Conservation (phyloP, 129 eudicot species). For the Scalesia atractyloides region DNA sequence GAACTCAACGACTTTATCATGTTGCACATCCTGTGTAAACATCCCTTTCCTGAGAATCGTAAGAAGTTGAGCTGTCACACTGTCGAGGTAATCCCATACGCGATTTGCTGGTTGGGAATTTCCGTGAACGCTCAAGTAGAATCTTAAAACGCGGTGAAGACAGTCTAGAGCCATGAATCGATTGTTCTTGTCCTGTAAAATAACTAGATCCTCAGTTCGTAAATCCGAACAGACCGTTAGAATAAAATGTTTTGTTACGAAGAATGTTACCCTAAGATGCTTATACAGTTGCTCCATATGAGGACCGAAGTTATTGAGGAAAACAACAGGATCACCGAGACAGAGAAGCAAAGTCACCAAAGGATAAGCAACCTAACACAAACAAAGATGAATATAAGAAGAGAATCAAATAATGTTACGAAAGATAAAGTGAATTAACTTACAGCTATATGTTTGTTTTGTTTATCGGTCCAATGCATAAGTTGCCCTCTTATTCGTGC, state of each 20-base stretch:
- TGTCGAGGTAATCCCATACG: slow-evolving; percentile 97
- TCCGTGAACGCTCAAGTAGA: slow-evolving; percentile 89
- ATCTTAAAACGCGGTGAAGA: slow-evolving; percentile 92
- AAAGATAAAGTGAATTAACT: slow-evolving; percentile 31
- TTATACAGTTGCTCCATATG: slow-evolving; percentile 98
- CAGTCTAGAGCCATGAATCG: slow-evolving; percentile 98
- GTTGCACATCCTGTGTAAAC: slow-evolving; percentile 98
- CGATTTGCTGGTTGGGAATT: slow-evolving; percentile 86
- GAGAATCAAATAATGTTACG: neutral
- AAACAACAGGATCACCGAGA: slow-evolving; percentile 89
- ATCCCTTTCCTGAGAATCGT: slow-evolving; percentile 82
- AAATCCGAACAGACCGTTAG: slow-evolving; percentile 1
- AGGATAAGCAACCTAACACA: slow-evolving; percentile 83
- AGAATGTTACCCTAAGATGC: slow-evolving; percentile 75
- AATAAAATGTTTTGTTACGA: slow-evolving; percentile 4
- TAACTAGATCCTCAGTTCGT: neutral
- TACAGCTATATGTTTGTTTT: slow-evolving; percentile 95
- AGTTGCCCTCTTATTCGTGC: slow-evolving; percentile 85
- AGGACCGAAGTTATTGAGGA: slow-evolving; percentile 76
- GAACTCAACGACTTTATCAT: slow-evolving; percentile 95
- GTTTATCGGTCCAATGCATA: slow-evolving; percentile 97
- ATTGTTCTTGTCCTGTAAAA: slow-evolving; percentile 92
- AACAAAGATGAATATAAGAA: neutral
- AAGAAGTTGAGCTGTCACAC: slow-evolving; percentile 96
- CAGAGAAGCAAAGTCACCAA: slow-evolving; percentile 97